These are phyloP conservation scores for Blastocystis hominis DNA, from an alignment of 352 stramenopile genomes.

Conservation along the genomic window DNA sequence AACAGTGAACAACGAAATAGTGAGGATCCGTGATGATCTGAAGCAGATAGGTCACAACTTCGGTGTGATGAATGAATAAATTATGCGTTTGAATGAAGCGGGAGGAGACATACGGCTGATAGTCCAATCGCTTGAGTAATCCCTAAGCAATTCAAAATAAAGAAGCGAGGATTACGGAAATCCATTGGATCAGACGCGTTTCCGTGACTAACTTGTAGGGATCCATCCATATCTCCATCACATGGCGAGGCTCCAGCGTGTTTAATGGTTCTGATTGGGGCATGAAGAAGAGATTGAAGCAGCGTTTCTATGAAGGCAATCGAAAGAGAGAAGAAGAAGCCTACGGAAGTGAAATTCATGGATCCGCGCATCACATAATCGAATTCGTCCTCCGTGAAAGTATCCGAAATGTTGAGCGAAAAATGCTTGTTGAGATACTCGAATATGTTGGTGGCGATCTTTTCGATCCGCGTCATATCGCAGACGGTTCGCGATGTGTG, in stretches of 20 bases:
- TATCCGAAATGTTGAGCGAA: neutral
- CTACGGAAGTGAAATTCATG: neutral
- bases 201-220: neutral
- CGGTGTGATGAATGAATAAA: neutral
- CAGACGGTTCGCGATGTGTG: neutral
- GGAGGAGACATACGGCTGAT: neutral
- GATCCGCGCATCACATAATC: neutral
- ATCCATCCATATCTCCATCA: neutral
- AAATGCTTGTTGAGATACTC: neutral
- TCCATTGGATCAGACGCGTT: neutral
- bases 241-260: neutral
- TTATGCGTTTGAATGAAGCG: neutral
- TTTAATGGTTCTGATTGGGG: neutral
- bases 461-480: neutral
- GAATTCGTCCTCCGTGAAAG: neutral
- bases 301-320: neutral
- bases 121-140: neutral
- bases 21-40: neutral
- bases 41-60: neutral
- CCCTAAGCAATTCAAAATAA: neutral
- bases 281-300: neutral
- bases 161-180: neutral
- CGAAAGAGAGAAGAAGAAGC: neutral
- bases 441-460: neutral
- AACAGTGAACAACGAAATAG: neutral